Base-by-base conservation (phyloP, 768 basidiomycete species). In the Coprinellus aureogranulatus region DNA sequence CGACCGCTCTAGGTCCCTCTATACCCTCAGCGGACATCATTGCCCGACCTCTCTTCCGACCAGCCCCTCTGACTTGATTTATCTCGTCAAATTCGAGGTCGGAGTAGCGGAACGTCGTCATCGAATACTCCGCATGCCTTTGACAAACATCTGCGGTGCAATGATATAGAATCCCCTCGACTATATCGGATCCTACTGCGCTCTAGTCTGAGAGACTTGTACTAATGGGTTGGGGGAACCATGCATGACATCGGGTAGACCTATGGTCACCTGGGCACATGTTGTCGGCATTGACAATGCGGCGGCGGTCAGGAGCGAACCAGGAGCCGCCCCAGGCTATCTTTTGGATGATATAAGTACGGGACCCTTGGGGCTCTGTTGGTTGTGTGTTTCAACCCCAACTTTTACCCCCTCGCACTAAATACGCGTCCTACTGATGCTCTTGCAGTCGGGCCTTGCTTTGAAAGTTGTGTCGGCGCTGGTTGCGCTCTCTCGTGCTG, bases 401-500 rank as follows among this genome's bases (percentile, higher is more conserved):
- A 6, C 34, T 34, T 34, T 34, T 34, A 6, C 6, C 14, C 34
- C 34, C 34, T 34, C 34, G n/a, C n/a, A n/a, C n/a, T n/a, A n/a
- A n/a, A n/a, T n/a, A n/a, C n/a, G n/a, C n/a, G n/a, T n/a, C n/a
- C n/a, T n/a, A n/a, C n/a, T n/a, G n/a, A n/a, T n/a, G n/a, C n/a
- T n/a, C n/a, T 18, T 18, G 18, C 37, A 39, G 18, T 39, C 37
- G 37, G 10, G 10, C 37, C 37, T 9, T 39, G 10, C 18, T 18
- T 18, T 39, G 10, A 39, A 39, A 39, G 18, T 39, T 9, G 10
- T 39, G 37, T 20, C 49, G 11, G 18, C 59, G 20, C 25, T 59
- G 30, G 56, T 54, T 22, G 31, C 42, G 14, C 26, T 64, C 5
- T 61, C 45, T 30, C 4, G 34, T 10, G 60, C 57, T 30, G 57